Base-by-base conservation (phyloP, 2,329 filamentous ascomycete genomes). In the Monosporascus sp. region DNA sequence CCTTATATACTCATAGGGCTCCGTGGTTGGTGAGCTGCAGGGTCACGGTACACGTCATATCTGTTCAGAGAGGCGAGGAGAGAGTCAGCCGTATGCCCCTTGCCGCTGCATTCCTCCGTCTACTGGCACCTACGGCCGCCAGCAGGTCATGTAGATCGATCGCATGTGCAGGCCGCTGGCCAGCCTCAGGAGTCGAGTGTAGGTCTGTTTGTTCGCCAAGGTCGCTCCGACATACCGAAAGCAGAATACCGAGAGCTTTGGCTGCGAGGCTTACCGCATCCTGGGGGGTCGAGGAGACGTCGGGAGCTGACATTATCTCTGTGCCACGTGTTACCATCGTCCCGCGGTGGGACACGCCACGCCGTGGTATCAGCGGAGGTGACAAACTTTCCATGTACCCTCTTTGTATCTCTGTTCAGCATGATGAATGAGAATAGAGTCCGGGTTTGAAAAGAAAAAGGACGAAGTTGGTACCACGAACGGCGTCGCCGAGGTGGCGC, bases 231-330 rank as follows among this genome's bases (percentile, higher is more conserved):
- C 18, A 42, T 42, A 14, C 39, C 39, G 18, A 24, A 42, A 42
- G 17, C 7, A 42, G 18, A 42, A 18, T 42, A 2, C 18, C 39
- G 18, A 24, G 11, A 8, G 5, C 22, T 5, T 20, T 18, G 18
- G 18, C 6, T 9, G 39, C 18, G 39, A 42, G 17, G 39, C 18
- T 22, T 42, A n/a, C 39, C 39, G 18, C 39, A 20, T 20, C n/a
- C 39, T 22, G n/a, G 3, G 11, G 17, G 39, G 14, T 42, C 8
- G 39, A 14, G 14, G 15, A n/a, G 50, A 47, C 53, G 52, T 51
- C 36, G 51, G 51, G 54, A 47, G 53, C 48, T 47, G 41, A 47
- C 51, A 51, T 52, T 48, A 53, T 57, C 50, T 55, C 51, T 53
- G 52, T 48, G 55, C 54, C 54, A 56, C 51, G 25, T 50, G 42